phyloP scores from a whole-genome alignment of 768 basidiomycete species.

The Russula abietina region DNA sequence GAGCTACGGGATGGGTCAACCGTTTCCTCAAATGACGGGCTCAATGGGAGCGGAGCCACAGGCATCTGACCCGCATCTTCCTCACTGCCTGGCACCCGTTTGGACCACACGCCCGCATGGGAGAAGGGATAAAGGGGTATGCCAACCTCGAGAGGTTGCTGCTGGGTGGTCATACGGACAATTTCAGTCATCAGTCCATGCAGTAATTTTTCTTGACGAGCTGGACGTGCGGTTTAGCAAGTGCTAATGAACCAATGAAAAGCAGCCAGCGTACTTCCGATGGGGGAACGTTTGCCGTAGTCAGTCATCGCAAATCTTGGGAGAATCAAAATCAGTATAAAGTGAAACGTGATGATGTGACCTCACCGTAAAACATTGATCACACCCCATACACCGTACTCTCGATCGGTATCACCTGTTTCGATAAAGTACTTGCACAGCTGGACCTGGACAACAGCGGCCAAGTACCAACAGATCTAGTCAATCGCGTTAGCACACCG shows the following conservation, averaged over 20 bases:
- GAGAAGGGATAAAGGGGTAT: slow-evolving; percentile 80
- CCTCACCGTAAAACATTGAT: slow-evolving; percentile 74
- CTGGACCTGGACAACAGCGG: slow-evolving; percentile 81
- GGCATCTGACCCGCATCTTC: slow-evolving; percentile 29
- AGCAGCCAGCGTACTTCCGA: slow-evolving; percentile 56
- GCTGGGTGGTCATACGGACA: slow-evolving; percentile 73
- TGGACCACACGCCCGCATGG: slow-evolving; percentile 55
- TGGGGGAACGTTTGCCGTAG: slow-evolving; percentile 73
- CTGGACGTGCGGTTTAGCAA: slow-evolving; percentile 34
- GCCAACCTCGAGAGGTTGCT: slow-evolving; percentile 72
- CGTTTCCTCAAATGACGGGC: slow-evolving; percentile 34
- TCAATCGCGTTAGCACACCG: slow-evolving; percentile 11
- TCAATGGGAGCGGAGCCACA: slow-evolving; percentile 37
- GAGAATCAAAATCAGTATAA: slow-evolving; percentile 43
- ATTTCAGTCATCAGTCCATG: slow-evolving; percentile 84
- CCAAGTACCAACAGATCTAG: slow-evolving; percentile 88
- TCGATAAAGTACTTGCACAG: slow-evolving; percentile 84
- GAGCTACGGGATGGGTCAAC: slow-evolving; percentile 23
- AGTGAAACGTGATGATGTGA: background rate
- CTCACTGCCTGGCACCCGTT: slow-evolving; percentile 35
- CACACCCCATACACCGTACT: slow-evolving; percentile 80
- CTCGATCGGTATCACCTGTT: slow-evolving; percentile 63
- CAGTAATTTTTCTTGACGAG: slow-evolving; percentile 74
- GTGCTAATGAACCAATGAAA: background rate
- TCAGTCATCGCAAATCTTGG: slow-evolving; percentile 79